These are phyloP conservation scores for Mucor plumbeus DNA, from an alignment of 371 early-diverging fungal species.

Conservation along the genomic window DNA sequence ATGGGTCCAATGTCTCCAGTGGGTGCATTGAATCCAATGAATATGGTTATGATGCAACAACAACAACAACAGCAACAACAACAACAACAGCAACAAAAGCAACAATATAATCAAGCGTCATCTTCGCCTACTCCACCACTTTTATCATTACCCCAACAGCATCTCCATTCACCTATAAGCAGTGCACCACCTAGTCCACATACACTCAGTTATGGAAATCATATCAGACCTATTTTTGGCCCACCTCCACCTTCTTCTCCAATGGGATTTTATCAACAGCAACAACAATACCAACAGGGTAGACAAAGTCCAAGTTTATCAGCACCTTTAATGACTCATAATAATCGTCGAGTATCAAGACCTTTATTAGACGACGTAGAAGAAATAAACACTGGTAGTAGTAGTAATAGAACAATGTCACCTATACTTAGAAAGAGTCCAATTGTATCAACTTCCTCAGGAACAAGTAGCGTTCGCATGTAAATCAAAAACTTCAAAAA, in stretches of 20 bases:
- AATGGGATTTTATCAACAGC: constrained; percentile 11
- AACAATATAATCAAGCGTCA: constrained; percentile 2
- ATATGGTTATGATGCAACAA: constrained; percentile 20
- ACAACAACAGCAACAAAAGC: constrained; percentile 9
- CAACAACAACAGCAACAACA: constrained; percentile 12
- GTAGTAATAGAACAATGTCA: not conserved
- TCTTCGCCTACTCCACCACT: constrained; percentile 20
- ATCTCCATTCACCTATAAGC: constrained; percentile 7
- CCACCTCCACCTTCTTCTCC: constrained; percentile 17
- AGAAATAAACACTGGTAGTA: not conserved
- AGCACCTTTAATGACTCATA: constrained; percentile 17
- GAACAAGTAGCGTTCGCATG: constrained; percentile 17
- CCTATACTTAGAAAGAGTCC: constrained; percentile 20
- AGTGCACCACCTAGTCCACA: constrained; percentile 23
- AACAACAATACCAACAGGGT: constrained; percentile 11
- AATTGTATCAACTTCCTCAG: constrained; percentile 21
- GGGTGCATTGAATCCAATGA: constrained; percentile 11
- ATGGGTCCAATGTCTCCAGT: constrained; percentile 16
- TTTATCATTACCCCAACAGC: constrained; percentile 20
- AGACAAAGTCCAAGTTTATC: constrained; percentile 25
- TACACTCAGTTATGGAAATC: constrained; percentile 9
- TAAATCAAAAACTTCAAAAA: not conserved
- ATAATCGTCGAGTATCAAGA: constrained; percentile 16
- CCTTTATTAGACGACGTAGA: constrained; percentile 23
- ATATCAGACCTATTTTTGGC: constrained; percentile 19